A percentile compares a stretch with the other conserved stretches of the same genome.
Evolutionary conservation across 2,329 filamentous ascomycete genomes (phyloP).

Genomic region (Mycosphaerella sp.): DNA sequence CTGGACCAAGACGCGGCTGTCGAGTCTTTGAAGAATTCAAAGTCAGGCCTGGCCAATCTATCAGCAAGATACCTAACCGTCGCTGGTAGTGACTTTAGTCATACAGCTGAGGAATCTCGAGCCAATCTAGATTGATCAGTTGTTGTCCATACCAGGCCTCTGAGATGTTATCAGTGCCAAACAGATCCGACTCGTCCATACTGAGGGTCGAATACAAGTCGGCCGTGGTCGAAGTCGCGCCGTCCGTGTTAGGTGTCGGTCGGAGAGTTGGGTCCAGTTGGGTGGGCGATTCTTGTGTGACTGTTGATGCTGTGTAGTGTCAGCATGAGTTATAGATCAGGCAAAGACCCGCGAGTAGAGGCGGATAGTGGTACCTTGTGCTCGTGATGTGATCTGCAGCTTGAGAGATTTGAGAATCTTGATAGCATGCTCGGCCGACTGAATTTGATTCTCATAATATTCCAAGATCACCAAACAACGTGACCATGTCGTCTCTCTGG

Average conservation of each 20-base stretch:
- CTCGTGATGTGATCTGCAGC: slow-evolving; percentile 10
- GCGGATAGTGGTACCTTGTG: background rate
- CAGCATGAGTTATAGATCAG: background rate
- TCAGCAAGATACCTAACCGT: background rate
- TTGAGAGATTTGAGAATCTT: slow-evolving; percentile 23
- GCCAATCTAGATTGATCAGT: slow-evolving; percentile 24
- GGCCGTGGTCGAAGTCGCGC: background rate
- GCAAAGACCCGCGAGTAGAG: background rate
- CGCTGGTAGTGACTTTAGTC: background rate
- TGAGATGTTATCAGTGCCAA: slow-evolving; percentile 22
- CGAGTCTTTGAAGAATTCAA: background rate
- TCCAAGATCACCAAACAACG: slow-evolving; percentile 22
- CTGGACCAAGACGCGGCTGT: slow-evolving; percentile 5
- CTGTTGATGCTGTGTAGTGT: background rate
- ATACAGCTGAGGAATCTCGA: slow-evolving; percentile 19
- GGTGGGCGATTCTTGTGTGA: background rate
- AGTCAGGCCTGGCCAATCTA: background rate
- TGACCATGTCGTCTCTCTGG: slow-evolving; percentile 21
- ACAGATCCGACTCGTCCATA: slow-evolving; percentile 21
- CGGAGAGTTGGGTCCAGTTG: slow-evolving; percentile 1
- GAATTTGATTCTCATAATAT: slow-evolving; percentile 23
- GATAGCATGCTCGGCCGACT: slow-evolving; percentile 21
- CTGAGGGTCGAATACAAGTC: slow-evolving; percentile 14
- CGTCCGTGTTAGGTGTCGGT: background rate
- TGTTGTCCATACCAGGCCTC: slow-evolving; percentile 26